These are phyloP conservation scores for Malus fusca DNA, from an alignment of 306 rosid genomes.

Conservation along the genomic window DNA sequence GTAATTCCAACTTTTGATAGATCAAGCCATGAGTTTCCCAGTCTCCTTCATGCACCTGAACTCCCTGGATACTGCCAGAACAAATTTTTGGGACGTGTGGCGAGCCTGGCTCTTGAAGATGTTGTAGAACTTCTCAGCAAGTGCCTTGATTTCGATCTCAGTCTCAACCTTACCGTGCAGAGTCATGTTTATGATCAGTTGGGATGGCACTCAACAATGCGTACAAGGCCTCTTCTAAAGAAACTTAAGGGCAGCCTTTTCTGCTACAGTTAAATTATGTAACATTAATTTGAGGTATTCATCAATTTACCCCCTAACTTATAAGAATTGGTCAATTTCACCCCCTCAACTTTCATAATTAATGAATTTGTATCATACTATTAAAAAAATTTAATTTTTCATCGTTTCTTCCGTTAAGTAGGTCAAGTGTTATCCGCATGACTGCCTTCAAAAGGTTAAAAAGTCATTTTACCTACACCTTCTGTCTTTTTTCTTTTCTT, in stretches of 20 bases:
- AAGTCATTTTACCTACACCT: too few relatives aligned
- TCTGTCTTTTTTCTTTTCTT: too few relatives aligned
- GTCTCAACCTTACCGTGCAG: conserved; percentile 3
- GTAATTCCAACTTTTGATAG: conserved; percentile 29
- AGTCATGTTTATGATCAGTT: background rate
- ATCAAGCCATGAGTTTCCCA: conserved; percentile 30
- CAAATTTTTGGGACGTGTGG: conserved; percentile 22
- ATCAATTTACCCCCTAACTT: too few relatives aligned
- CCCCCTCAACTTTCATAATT: too few relatives aligned
- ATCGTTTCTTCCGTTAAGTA: too few relatives aligned
- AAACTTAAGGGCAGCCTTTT: background rate
- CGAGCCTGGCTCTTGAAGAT: conserved; percentile 12
- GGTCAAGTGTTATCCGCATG: too few relatives aligned
- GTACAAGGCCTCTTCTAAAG: background rate
- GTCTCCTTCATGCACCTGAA: conserved; percentile 34
- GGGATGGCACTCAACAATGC: background rate
- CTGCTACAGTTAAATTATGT: background rate
- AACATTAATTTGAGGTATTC: background rate
- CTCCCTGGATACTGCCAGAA: conserved; percentile 10
- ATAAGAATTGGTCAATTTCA: too few relatives aligned
- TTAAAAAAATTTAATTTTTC: too few relatives aligned
- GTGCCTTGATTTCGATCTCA: conserved; percentile 6
- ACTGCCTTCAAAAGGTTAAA: too few relatives aligned
- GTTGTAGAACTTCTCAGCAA: conserved; percentile 15
- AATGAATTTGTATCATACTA: too few relatives aligned